Evolutionary conservation across 169 alveolate species (phyloP), one percentile per base, ranked within the genome.

Genomic region (Fabrea salina): DNA sequence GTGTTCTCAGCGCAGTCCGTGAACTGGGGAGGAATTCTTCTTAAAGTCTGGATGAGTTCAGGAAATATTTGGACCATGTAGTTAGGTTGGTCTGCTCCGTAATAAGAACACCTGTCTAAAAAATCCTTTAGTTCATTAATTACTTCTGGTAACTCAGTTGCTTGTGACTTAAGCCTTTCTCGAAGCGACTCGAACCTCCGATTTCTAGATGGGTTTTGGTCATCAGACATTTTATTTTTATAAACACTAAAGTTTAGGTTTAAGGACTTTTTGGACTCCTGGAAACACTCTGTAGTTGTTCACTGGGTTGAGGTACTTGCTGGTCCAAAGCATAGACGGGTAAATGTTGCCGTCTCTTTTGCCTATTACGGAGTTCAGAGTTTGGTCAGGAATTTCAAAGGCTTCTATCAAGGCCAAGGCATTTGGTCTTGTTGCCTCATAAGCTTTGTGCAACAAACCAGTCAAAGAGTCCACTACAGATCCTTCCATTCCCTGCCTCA

Each of bases 361-460:
- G 2, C 54, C 79, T 0, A 70, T 2, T 3, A 70, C 79, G 16
- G 79, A 70, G n/a, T 37, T 22, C 16, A 70, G 19, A 11, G 32
- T 41, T 70, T 70, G 50, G 49, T 70, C 79, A 4, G 64, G 39
- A 44, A 70, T 19, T 70, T 70, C 79, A 47, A 70, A 47, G 32
- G 49, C 35, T 27, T 70, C 79, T 13, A 70, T 50, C 2, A 70
- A 56, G 35, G 57, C 75, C 2, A 64, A 32, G n/a, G 75, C 75
- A n/a, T 64, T 56, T 39, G 49, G 49, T 64, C 75, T 64, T 39
- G 41, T 25, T 37, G 27, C 41, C 5, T 64, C 57, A 32, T 39
- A 64, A 13, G 35, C 75, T 64, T 64, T 35, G 5, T 39, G 16
- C 30, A 22, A 33, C 16, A 41, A 19, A 32, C 25, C 75, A 39